Base-by-base conservation (phyloP, 768 basidiomycete genomes). In the Lepiota subincarnata region DNA sequence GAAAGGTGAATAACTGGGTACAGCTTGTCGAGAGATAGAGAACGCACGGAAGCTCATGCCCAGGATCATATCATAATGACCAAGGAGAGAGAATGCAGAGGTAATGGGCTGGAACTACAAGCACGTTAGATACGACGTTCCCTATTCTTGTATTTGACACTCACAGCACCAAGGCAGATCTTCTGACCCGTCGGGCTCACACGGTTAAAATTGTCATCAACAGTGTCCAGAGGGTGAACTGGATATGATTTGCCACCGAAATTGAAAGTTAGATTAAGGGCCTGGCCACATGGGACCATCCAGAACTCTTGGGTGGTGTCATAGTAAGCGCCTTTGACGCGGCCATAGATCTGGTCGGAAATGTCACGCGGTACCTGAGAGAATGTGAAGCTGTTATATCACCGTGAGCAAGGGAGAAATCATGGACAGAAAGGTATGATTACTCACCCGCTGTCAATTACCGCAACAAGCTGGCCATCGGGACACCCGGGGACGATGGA, bases 21-120 rank as follows among this genome's bases (percentile, higher is more conserved):
- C 37, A 31, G 49, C 11, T 19, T n/a, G 14, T 2, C 16, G 26
- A 46, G 7, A 24, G 31, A 35, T 39, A 35, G 6, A 36, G 40
- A 3, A 68, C 86, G 60, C 68, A 90, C 88, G 53, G 72, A 91
- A 89, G 50, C 78, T 78, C 87, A 89, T 89, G 58, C 89, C 89
- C 45, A 90, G 76, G 60, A 91, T 88, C 75, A 90, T 83, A 60
- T 92, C 89, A 58, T 87, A 92, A 63, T 86, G 77, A 57, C 87
- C 86, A 22, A 87, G 77, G 38, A 89, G 58, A 71, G 86, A 84
- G 70, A 90, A 89, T 4, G 88, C 87, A 3, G 83, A 80, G 12
- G 88, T 87, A 58, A 90, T 87, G 1, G 89, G 89, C 74, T 92
- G 89, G 75, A 89, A 92, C 81, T 89, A 59, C 35, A 53, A 19